Evolutionary conservation across 371 early-diverging fungal species (phyloP).

Genomic region (Encephalitozoon cuniculi): DNA sequence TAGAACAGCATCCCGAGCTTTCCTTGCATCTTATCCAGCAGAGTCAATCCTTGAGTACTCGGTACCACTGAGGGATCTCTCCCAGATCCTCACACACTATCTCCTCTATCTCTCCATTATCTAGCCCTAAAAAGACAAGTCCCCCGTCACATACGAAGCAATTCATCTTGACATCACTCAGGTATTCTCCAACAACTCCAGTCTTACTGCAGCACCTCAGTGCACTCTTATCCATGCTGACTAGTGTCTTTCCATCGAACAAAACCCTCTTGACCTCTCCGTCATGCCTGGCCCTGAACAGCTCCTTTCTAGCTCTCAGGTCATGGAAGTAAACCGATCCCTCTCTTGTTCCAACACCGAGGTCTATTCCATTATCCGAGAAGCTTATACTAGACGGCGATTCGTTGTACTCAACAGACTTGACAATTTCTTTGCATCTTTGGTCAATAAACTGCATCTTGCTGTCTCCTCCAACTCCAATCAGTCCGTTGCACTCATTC

Average conservation of each 20-base stretch:
- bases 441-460: conserved; percentile 63
- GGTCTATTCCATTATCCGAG: conserved; percentile 72
- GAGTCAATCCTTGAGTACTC: background rate
- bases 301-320: conserved; percentile 72
- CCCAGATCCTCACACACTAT: conserved; percentile 83
- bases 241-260: conserved; percentile 73
- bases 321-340: conserved; percentile 84
- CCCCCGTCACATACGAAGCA: conserved; percentile 74
- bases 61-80: conserved; percentile 84
- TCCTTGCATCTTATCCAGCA: background rate
- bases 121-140: conserved; percentile 80
- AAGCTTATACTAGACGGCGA: conserved; percentile 63
- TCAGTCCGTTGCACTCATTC: conserved; percentile 79
- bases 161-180: conserved; percentile 80
- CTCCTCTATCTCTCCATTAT: conserved; percentile 78
- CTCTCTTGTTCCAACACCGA: conserved; percentile 76
- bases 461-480: conserved; percentile 74
- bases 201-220: conserved; percentile 82
- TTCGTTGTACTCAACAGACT: conserved; percentile 65
- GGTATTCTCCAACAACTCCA: conserved; percentile 74
- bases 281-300: conserved; percentile 90
- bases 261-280: conserved; percentile 75
- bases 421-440: conserved; percentile 25
- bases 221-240: conserved; percentile 76
- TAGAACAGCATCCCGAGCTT: background rate